Evolutionary conservation across 169 alveolate species (phyloP), one percentile per base, ranked within the genome.

Genomic region (Cryptosporidium andersoni): DNA sequence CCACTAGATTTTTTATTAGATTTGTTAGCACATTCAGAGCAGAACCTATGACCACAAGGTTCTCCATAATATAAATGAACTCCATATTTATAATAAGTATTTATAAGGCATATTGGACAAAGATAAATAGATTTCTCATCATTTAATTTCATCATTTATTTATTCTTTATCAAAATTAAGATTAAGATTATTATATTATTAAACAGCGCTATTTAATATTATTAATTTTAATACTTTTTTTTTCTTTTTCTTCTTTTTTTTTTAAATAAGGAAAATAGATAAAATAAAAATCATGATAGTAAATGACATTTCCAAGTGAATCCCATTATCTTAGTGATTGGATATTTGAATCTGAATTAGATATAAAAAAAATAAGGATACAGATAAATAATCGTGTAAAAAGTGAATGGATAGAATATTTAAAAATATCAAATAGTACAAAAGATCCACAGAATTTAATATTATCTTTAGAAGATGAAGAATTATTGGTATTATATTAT

Each of bases 41-140:
- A 74, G 36, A 74, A 74, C 11, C 51, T 14, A 60, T 74, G 85
- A 9, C 85, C 85, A 25, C 85, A 74, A 47, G 85, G 74, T 58
- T 74, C 85, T 25, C 85, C 85, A 47, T 8, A 74, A 36, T 74
- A 74, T 49, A 74, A 43, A 45, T 74, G 55, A 9, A 74, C 36
- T 37, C 60, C 85, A 60, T 45, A 34, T 14, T 74, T 74, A 25
- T 56, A 74, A 34, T 74, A 74, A 5, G 60, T 55, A 14, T 34
- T 47, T 12, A 68, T 45, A 64, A 55, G 55, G 37, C 85, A 74
- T 45, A 74, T 37, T 60, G 85, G 85, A 43, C 85, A 74, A 56
- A 9, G 14, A 25, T 56, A 56, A 11, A n/a, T 9, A 9, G 36
- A 55, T 6, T 7, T 1, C 8, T 7, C 16, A 16, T 55, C 16